These are phyloP conservation scores for Microascus cirrosus DNA, from an alignment of 2,329 filamentous ascomycete genomes.

Conservation along the genomic window DNA sequence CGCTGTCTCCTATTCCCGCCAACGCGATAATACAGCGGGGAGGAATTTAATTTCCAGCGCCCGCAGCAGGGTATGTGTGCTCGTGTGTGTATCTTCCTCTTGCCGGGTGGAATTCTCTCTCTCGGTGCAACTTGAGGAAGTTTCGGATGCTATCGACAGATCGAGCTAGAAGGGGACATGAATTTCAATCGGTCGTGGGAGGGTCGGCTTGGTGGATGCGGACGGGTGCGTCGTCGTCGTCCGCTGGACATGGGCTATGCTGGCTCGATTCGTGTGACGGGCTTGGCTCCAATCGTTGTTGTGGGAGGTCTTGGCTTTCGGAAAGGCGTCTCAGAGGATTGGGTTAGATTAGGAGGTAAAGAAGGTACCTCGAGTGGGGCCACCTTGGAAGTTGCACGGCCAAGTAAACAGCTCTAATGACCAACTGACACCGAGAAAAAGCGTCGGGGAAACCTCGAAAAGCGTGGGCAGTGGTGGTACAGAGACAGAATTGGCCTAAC, in stretches of 20 bases:
- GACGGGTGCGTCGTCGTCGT: neutral
- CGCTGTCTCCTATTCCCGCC: neutral
- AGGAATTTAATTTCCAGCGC: neutral
- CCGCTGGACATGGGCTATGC: neutral
- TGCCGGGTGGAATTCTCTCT: neutral
- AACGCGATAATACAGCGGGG: neutral
- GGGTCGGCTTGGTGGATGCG: neutral
- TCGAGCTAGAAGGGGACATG: neutral
- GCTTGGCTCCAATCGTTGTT: neutral
- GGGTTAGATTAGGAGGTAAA: neutral
- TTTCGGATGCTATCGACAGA: neutral
- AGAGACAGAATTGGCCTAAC: neutral
- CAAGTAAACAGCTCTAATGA: neutral
- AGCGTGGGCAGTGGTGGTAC: neutral
- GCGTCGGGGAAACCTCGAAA: neutral
- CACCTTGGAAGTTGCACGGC: neutral
- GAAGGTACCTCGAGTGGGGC: neutral
- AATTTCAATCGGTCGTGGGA: neutral
- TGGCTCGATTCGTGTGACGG: neutral
- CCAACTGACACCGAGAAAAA: neutral
- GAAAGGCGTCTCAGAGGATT: neutral
- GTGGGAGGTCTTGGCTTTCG: neutral
- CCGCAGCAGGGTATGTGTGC: neutral
- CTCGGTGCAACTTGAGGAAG: neutral
- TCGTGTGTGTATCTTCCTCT: neutral